These are phyloP conservation scores for Mycosphaerella arachidis DNA, from an alignment of 2,329 filamentous ascomycete species.

Conservation along the genomic window DNA sequence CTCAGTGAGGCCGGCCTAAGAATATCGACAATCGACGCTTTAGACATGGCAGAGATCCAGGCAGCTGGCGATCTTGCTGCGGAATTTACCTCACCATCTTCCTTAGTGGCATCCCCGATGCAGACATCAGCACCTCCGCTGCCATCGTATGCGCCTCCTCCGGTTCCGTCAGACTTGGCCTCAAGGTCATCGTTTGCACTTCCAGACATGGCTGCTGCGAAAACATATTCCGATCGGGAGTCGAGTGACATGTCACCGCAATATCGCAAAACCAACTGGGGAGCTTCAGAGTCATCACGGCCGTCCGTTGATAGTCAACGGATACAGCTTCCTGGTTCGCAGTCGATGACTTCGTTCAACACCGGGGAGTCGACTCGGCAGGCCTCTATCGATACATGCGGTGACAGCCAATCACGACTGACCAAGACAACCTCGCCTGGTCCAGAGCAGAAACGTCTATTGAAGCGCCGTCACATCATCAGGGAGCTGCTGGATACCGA, in stretches of 20 bases:
- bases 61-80: conserved; percentile 20
- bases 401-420: conserved; percentile 19
- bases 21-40: conserved; percentile 29
- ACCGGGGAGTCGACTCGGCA: conserved; percentile 24
- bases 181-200: conserved; percentile 16
- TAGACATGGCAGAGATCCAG: conserved; percentile 37
- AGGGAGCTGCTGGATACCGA: conserved; percentile 93
- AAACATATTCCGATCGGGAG: conserved; percentile 23
- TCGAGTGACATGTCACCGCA: conserved; percentile 30
- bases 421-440: conserved; percentile 25
- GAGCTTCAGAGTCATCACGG: conserved; percentile 28
- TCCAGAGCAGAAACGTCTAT: conserved; percentile 62
- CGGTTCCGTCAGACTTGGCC: conserved; percentile 35
- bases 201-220: conserved; percentile 22
- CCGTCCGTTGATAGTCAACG: conserved; percentile 32
- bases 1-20: conserved; percentile 23
- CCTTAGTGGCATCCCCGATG: conserved; percentile 12
- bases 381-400: conserved; percentile 24
- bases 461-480: conserved; percentile 76
- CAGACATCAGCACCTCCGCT: conserved; percentile 34
- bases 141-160: conserved; percentile 46
- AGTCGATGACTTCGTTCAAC: conserved; percentile 33
- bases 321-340: conserved; percentile 25
- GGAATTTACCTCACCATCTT: conserved; percentile 12
- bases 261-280: conserved; percentile 24